Base-by-base conservation (phyloP, 2,329 filamentous ascomycete genomes). In the Exophiala bonariae region DNA sequence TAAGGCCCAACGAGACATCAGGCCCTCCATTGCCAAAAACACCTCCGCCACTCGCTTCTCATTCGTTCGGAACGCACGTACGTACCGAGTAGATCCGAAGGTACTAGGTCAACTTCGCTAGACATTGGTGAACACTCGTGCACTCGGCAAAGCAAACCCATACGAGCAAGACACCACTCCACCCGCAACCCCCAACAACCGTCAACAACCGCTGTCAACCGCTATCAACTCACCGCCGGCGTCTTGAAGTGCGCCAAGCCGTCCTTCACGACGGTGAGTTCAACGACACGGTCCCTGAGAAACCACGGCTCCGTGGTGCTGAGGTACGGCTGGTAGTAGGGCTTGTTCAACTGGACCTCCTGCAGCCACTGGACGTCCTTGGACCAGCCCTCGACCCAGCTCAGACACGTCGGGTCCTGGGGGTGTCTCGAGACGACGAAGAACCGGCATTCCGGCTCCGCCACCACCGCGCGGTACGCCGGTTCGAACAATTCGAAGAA, bases 391-490 rank as follows among this genome's bases (percentile, higher is more conserved):
- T 72, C 70, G 17, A 71, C 63, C 66, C 67, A 73, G 4, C 58
- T 62, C 7, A 73, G 46, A 22, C 61, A 63, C 3, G 69, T 70
- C 1, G 68, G 67, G 13, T 69, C 61, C 14, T 67, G 62, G 1
- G 58, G 55, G 46, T 58, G 59, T 47, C 63, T 62, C 33, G 68
- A 72, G 18, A 74, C 57, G 52, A 75, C 66, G 54, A 76, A 75
- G 58, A 71, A 75, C 1, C 65, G 61, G 52, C 66, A 70, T 44
- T 74, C 69, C 2, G 70, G 67, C 57, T 76, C 73, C 2, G 63
- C 65, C 6, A 63, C 57, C 4, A 74, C 66, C n/a, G 55, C 55
- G 32, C 73, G 66, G 47, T 71, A 74, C 19, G 62, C 61, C 2
- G 65, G 61, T 22, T 69, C 68, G 45, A 72, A 66, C 11, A 59